phyloP scores from a whole-genome alignment of 2,329 filamentous ascomycete species.

The Mycocentrospora acerina region DNA sequence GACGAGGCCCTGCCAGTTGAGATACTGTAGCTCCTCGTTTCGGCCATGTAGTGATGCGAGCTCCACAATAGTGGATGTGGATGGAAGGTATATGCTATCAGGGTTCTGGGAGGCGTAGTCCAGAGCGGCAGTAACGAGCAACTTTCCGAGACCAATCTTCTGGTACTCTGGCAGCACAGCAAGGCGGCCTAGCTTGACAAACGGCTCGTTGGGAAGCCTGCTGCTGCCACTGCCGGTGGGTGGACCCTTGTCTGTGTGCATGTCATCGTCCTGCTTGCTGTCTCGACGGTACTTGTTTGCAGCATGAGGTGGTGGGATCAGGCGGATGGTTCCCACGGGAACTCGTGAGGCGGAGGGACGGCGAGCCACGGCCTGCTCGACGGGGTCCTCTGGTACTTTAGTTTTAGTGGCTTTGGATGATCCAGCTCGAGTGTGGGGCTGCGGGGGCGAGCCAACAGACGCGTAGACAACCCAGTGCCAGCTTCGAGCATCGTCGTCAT shows the following conservation, averaged over 20 bases:
- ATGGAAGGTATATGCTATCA: conserved; percentile 44
- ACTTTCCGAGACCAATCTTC: conserved; percentile 62
- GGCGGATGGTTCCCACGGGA: conserved; percentile 73
- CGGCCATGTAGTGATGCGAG: conserved; percentile 49
- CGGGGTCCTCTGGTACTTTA: conserved; percentile 42
- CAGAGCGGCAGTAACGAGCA: conserved; percentile 68
- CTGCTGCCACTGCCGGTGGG: conserved; percentile 20
- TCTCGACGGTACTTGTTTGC: conserved; percentile 56
- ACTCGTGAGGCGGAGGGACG: conserved; percentile 44
- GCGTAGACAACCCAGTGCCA: conserved; percentile 90
- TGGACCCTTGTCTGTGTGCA: conserved; percentile 34
- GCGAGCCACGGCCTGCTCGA: conserved; percentile 9
- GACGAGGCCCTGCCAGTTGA: conserved; percentile 72
- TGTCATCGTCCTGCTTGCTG: conserved; percentile 20
- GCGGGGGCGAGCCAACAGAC: conserved; percentile 53
- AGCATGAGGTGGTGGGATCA: conserved; percentile 79
- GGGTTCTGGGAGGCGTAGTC: conserved; percentile 67
- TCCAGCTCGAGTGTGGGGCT: conserved; percentile 47
- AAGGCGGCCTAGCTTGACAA: conserved; percentile 79
- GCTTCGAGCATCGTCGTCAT: conserved; percentile 74
- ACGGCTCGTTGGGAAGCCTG: conserved; percentile 69
- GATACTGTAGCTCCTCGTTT: conserved; percentile 29
- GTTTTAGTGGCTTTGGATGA: conserved; percentile 19
- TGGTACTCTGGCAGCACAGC: conserved; percentile 69
- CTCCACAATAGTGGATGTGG: conserved; percentile 42